A percentile compares a stretch with the other conserved stretches of the same genome.
Conservation (phyloP, 2,329 filamentous ascomycete species). For the Scopulariopsis brevicaulis region DNA sequence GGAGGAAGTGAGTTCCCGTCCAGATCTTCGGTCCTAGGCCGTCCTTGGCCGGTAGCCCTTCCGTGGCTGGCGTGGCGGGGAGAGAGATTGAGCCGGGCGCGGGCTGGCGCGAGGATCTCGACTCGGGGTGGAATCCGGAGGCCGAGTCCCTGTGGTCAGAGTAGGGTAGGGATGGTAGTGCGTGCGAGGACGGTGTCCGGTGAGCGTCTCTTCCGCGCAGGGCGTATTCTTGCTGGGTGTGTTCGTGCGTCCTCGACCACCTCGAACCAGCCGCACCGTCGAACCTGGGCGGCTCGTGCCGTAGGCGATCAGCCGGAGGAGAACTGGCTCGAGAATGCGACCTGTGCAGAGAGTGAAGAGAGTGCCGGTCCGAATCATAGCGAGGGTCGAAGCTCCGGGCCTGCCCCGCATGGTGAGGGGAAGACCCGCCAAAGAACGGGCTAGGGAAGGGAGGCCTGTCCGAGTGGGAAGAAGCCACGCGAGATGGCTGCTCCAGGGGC, state of each 20-base stretch:
- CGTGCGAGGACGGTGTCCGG: background rate
- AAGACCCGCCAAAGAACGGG: constrained; percentile 10
- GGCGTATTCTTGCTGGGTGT: constrained; percentile 31
- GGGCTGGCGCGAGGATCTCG: background rate
- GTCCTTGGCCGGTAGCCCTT: constrained; percentile 41
- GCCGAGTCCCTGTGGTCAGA: background rate
- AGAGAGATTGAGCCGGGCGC: background rate
- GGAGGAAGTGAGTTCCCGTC: constrained; percentile 56
- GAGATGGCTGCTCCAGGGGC: constrained; percentile 31
- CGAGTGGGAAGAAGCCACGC: constrained; percentile 23
- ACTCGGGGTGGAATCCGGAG: background rate
- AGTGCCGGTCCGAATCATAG: constrained; percentile 25
- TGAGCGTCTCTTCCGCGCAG: constrained; percentile 25
- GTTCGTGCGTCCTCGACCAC: constrained; percentile 28
- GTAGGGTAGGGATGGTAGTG: background rate
- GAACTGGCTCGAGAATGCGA: constrained; percentile 6
- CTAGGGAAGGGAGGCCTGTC: constrained; percentile 2
- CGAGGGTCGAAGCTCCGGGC: constrained; percentile 35
- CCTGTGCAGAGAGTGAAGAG: constrained; percentile 17
- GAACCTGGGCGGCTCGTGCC: constrained; percentile 12
- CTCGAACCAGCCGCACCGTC: constrained; percentile 22
- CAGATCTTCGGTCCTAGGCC: constrained; percentile 56
- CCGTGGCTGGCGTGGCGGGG: constrained; percentile 15
- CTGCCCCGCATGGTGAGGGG: constrained; percentile 23
- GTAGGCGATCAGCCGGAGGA: background rate